These are phyloP conservation scores for Rhodotorula babjevae DNA, from an alignment of 768 basidiomycete species.

Conservation along the genomic window DNA sequence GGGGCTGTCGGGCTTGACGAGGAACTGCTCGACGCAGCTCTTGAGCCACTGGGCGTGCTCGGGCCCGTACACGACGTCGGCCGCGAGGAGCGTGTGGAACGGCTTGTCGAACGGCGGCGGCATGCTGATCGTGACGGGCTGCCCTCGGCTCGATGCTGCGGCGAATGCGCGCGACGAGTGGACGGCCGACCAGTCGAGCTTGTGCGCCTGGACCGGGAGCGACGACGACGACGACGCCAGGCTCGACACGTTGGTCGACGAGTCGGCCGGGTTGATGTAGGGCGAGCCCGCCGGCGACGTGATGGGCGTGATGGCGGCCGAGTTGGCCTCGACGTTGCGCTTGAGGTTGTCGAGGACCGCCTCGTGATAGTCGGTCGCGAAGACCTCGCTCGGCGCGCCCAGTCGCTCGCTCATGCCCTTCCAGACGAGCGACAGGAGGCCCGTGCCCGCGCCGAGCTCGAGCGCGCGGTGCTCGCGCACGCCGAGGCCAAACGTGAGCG, in stretches of 20 bases:
- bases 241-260: not conserved
- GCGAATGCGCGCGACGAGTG: conserved; percentile 31
- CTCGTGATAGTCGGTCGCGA: conserved; percentile 75
- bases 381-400: conserved; percentile 47
- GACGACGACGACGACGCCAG: conserved; percentile 13
- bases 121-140: conserved; percentile 17
- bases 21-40: conserved; percentile 57
- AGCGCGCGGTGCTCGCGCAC: conserved; percentile 52
- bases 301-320: conserved; percentile 41
- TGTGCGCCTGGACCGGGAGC: conserved; percentile 25
- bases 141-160: conserved; percentile 8
- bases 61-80: conserved; percentile 74
- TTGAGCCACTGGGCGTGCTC: conserved; percentile 69
- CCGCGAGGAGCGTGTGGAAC: conserved; percentile 71
- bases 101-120: conserved; percentile 44
- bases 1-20: conserved; percentile 44
- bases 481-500: conserved; percentile 48
- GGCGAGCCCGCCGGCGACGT: conserved; percentile 25
- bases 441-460: conserved; percentile 81
- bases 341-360: conserved; percentile 67
- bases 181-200: conserved; percentile 38
- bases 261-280: not conserved
- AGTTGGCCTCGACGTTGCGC: conserved; percentile 62
- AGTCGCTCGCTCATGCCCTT: conserved; percentile 33
- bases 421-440: conserved; percentile 63